Evolutionary conservation across 805 yeast genomes (phyloP), one percentile per base, ranked within the genome.

Genomic region (Wickerhamiella lipophila): DNA sequence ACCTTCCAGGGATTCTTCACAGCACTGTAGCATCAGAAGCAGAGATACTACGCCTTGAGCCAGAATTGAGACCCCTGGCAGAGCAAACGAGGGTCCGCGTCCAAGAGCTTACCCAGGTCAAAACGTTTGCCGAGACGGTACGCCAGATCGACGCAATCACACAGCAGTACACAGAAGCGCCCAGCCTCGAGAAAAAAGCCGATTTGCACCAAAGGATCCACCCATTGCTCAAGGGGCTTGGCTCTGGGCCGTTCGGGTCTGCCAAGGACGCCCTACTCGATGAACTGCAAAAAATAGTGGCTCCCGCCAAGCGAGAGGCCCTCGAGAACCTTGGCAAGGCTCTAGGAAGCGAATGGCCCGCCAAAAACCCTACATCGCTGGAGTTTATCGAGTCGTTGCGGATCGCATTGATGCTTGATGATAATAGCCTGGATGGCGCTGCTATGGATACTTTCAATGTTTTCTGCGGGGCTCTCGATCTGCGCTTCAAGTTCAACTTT

Each of bases 401-500:
- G 8, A 27, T 13, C 2, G 12, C 49, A 12, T 12, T 51, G 16
- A 16, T 23, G 32, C 29, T 42, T 15, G 52, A 49, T 26, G 29
- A 39, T 15, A 18, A 27, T 18, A 19, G 15, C 3, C 21, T 26
- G 8, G 48, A 45, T 2, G 34, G 41, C 5, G 43, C 22, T 13
- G 16, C 39, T 8, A 39, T 39, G 75, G 49, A 41, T 3, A 75
- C 76, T 0, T 63, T 79, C 36, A 71, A 69, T 38, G 59, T 67
- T 0, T 60, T 82, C 26, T 60, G 74, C 2, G 60, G 63, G 22
- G 74, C 75, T 1, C 66, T 79, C 25, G 64, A 65, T 6, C 55
- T 68, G 11, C 68, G 83, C 38, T 77, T 83, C 58, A 64, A 68
- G 36, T 82, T 65, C 63, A 85, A 83, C 58, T 82, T 81, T 57